Conservation (phyloP, 75 land plant species). For the Picea glauca region DNA sequence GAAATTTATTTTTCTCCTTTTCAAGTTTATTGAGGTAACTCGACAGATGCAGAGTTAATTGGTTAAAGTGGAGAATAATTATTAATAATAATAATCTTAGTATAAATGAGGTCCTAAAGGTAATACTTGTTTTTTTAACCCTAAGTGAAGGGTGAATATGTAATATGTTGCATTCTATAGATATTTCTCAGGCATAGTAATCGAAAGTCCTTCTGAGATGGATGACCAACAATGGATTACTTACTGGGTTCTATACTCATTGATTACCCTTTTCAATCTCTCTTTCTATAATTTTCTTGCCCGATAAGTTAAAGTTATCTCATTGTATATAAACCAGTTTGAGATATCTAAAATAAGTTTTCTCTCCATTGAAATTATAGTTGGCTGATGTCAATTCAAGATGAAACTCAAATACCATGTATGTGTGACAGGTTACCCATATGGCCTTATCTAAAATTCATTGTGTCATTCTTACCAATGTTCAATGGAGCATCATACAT, state of each 20-base stretch:
- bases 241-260: constrained; percentile 53
- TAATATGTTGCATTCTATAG: constrained; percentile 15
- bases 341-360: too few species aligned
- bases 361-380: background rate
- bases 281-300: constrained; percentile 14
- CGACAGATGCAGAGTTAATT: too few species aligned
- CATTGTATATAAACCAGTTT: background rate
- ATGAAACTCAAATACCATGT: background rate
- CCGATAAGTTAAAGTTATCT: constrained; percentile 25
- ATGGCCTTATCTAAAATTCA: constrained; percentile 37
- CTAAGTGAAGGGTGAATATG: too few species aligned
- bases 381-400: background rate
- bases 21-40: background rate
- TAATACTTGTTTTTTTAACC: too few species aligned
- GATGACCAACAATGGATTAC: constrained; percentile 56
- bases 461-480: constrained; percentile 25
- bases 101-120: too few species aligned
- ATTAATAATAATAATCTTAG: too few species aligned
- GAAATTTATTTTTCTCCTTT: background rate
- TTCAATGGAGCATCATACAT: constrained; percentile 49
- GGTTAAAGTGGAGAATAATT: too few species aligned
- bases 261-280: constrained; percentile 37
- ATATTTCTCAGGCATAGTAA: constrained; percentile 38
- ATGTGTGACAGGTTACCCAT: constrained; percentile 39
- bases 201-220: constrained; percentile 35